Evolutionary conservation across 2,329 filamentous ascomycete species (phyloP), one percentile per base, ranked within the genome.

Genomic region (Cordyceps farinosa): DNA sequence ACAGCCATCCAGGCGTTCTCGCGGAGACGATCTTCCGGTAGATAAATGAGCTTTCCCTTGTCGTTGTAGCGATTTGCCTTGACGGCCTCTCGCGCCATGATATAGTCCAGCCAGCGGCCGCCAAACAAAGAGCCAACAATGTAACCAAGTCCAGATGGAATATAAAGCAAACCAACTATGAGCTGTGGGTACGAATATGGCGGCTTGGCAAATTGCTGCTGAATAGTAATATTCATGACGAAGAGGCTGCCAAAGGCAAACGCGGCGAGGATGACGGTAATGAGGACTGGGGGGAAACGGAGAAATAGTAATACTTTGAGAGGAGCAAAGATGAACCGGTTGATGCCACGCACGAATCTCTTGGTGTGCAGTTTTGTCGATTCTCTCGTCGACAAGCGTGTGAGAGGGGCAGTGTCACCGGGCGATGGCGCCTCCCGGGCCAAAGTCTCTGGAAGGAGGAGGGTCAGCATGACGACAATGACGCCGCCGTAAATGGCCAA

Each of bases 1-100:
- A 87, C 87, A 3, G 88, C 89, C 0, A 93, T 74, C 88, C 88
- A 94, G 3, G 89, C 89, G 71, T 96, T 95, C 71, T 94, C 89
- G 50, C 87, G 82, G 85, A 95, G 90, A 13, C 91, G 84, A 73
- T 96, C 91, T 75, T 95, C 91, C 0, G 91, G 91, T 2, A 86
- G 79, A 70, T 86, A 89, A 10, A 91, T 77, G 27, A 91, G 78
- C 64, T 82, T 83, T 15, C 90, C 90, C 44, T 84, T 75, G 42
- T 82, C 82, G 67, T 91, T 89, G 69, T 88, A 89, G 30, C 90
- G 80, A 13, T 85, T 85, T 0, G 89, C 90, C 66, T 82, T 87
- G n/a, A 77, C 78, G 0, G 91, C 91, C 74, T 91, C 88, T 27
- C 89, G 84, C 38, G 84, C 81, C 91, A 95, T 95, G 74, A 95